Conservation (phyloP, 805 yeast genomes). For the Cyberlindnera maclurae region DNA sequence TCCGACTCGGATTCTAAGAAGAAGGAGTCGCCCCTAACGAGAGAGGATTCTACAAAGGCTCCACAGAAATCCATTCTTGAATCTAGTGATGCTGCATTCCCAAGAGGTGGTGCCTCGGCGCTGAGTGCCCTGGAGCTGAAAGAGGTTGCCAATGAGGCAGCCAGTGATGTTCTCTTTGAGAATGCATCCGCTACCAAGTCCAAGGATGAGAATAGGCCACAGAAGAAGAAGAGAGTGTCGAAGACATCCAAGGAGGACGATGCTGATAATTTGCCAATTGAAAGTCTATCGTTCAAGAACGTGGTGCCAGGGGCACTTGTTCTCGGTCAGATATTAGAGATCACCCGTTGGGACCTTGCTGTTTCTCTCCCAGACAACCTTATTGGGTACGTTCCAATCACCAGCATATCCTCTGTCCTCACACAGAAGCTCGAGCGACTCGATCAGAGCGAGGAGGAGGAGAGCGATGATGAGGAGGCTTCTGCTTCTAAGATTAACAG, state of each 20-base stretch:
- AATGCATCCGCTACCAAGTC: conserved; percentile 15
- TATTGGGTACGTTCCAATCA: conserved; percentile 70
- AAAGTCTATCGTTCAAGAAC: conserved; percentile 53
- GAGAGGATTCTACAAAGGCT: conserved; percentile 33
- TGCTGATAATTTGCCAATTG: conserved; percentile 40
- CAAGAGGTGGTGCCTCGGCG: conserved; percentile 91
- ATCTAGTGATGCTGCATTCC: conserved; percentile 48
- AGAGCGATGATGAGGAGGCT: conserved; percentile 30
- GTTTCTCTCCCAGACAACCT: conserved; percentile 76
- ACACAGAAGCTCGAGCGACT: conserved; percentile 48
- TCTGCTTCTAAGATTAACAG: conserved; percentile 11
- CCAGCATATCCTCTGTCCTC: conserved; percentile 61
- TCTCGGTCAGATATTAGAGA: conserved; percentile 65
- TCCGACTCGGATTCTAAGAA: conserved; percentile 31
- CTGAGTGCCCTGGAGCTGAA: conserved; percentile 86
- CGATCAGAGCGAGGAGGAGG: conserved; percentile 40
- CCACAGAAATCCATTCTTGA: conserved; percentile 31
- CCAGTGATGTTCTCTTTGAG: conserved; percentile 75
- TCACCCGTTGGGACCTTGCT: conserved; percentile 56
- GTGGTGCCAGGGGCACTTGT: conserved; percentile 66
- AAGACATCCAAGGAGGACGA: conserved; percentile 20
- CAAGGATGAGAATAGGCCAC: conserved; percentile 25
- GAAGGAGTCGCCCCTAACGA: conserved; percentile 32
- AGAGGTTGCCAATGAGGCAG: conserved; percentile 88
- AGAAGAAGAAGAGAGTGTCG: conserved; percentile 33